Base-by-base conservation (phyloP, 78 protist species). In the Chrysochromulina tobinii region DNA sequence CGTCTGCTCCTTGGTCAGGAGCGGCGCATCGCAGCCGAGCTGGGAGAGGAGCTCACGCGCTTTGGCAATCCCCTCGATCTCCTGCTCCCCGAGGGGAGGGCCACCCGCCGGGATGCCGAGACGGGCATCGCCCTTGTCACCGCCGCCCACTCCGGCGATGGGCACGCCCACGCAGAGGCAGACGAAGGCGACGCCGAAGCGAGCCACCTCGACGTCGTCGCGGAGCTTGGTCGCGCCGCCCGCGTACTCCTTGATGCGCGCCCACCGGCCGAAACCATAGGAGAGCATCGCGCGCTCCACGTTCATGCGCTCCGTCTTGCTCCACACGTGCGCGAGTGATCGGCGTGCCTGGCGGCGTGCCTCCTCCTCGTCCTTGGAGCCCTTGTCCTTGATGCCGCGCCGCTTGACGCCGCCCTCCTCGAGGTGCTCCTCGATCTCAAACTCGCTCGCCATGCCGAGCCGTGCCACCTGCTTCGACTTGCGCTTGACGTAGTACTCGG, bases 281-380 rank as follows among this genome's bases (percentile, higher is more conserved):
- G 87, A 79, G 50, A 79, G 87, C 20, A 79, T 14, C 51, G 87
- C 87, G 64, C 87, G 87, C 87, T 79, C 87, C 64, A 59, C 51
- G 21, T 21, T 20, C 87, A 79, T 54, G 14, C 87, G 58, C 87
- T 79, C 87, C 4, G 61, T 54, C 87, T 79, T 79, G 27, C 64
- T 21, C 87, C 87, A 79, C 23, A 23, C 25, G 48, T 54, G 61
- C 64, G 87, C 51, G 83, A 75, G 83, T 5, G 83, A 54, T 2
- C 83, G 83, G 12, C 57, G 54, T 12, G 83, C 83, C 58, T 54
- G 58, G 18, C 83, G 83, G 11, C 21, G 8, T 12, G 83, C 83
- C n/a, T 69, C 79, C 14, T 69, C 79, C 12, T 51, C 51, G n/a
- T 17, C 51, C 12, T 17, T 5, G 51, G 23, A 3, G 72, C 72